A percentile compares a stretch with the other conserved stretches of the same genome.
Evolutionary conservation across 2,329 filamentous ascomycete species (phyloP).

Genomic region (Colletotrichum simmondsii): DNA sequence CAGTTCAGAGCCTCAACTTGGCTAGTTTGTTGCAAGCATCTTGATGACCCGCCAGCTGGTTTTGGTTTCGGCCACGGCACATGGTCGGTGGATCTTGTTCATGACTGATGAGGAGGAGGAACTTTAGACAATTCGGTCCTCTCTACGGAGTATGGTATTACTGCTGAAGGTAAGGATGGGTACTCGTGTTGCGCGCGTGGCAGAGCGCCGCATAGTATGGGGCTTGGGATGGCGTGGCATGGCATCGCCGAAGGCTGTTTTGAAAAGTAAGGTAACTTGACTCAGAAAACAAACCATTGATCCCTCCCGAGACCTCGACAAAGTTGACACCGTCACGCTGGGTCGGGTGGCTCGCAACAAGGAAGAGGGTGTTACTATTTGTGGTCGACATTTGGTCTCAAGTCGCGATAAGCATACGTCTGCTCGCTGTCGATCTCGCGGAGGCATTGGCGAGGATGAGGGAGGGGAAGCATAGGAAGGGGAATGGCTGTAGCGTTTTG

Average conservation of each 20-base stretch:
- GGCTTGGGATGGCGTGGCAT: constrained; percentile 13
- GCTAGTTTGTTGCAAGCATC: constrained; percentile 18
- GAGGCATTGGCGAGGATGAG: constrained; percentile 7
- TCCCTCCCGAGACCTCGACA: constrained; percentile 13
- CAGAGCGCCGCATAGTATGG: constrained; percentile 12
- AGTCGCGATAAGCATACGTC: constrained; percentile 31
- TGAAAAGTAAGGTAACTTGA: constrained; percentile 12
- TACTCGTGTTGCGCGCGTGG: background rate
- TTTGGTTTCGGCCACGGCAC: constrained; percentile 32
- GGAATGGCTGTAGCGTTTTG: background rate
- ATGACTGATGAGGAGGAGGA: constrained; percentile 20
- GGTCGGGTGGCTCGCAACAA: constrained; percentile 25
- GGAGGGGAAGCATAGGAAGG: background rate
- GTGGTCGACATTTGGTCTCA: constrained; percentile 26
- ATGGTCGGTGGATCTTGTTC: constrained; percentile 32
- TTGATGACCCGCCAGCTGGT: constrained; percentile 23
- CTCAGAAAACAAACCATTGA: constrained; percentile 20
- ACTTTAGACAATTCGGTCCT: background rate
- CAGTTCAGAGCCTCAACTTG: constrained; percentile 6
- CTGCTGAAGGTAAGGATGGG: no score
- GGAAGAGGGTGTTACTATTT: constrained; percentile 33
- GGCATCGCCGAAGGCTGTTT: constrained; percentile 1
- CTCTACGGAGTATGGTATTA: background rate
- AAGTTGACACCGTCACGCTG: constrained; percentile 24
- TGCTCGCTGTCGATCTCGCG: constrained; percentile 26